Base-by-base conservation (phyloP, 179 eudicot species). In the Nepenthes alata region DNA sequence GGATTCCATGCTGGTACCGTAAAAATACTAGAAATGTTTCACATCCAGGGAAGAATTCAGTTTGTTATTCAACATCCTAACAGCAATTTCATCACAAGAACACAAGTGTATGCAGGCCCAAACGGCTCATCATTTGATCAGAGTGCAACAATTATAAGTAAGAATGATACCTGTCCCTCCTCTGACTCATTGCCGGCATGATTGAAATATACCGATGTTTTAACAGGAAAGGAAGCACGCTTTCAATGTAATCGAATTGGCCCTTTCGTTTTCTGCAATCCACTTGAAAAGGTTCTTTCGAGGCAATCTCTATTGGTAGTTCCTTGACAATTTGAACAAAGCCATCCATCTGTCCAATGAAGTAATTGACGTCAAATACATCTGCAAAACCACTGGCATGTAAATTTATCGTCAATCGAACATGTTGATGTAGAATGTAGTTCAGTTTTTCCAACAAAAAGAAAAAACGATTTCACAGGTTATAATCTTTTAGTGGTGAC, bases 161-260 rank as follows among this genome's bases (percentile, higher is more conserved):
- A 59, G 13, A 51, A 14, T 25, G 3, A 57, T 78, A 94, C 99
- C 97, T 90, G 75, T 94, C 99, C 69, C 97, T 86, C 65, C 95
- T 82, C 73, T 94, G 99, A 80, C 96, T 94, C 99, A 94, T 90
- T 48, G 89, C 91, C 5, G 99, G 97, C 13, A 87, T 90, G 66
- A 94, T 64, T 57, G 99, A 90, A 57, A 94, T 94, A 74, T 94
- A 94, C 37, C 47, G 87, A 85, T 94, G 96, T 74, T 94, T 53
- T 62, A 87, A 61, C 6, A 94, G 77, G 39, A 78, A 69, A 64
- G 99, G 99, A 62, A 90, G 99, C 66, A 94, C 96, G 59, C 75
- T 72, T 69, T 94, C 91, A 35, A 87, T 68, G 58, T 94, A 94
- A 70, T 94, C 96, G 74, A 85, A 94, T 39, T 76, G 95, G 74